A percentile compares a stretch with the other conserved stretches of the same genome.
phyloP scores from a whole-genome alignment of 768 basidiomycete species.

The Rhizopogon vinicolor region DNA sequence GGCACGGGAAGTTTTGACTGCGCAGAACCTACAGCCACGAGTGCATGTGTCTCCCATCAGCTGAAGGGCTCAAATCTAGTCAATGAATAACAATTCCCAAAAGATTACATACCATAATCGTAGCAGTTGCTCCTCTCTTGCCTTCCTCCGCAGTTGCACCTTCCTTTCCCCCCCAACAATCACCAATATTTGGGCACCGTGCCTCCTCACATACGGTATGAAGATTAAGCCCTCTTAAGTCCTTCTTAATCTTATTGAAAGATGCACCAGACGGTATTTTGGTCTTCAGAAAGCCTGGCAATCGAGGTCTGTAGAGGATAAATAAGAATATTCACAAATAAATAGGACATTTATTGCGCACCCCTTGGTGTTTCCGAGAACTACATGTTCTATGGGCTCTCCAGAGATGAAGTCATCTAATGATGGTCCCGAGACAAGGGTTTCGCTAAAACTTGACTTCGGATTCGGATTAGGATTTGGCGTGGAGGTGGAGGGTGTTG shows the following conservation, averaged over 20 bases:
- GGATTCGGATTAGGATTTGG: constrained; percentile 28
- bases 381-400: constrained; percentile 48
- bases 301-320: constrained; percentile 56
- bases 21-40: constrained; percentile 95
- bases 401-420: constrained; percentile 81
- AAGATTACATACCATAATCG: constrained; percentile 78
- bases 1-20: constrained; percentile 86
- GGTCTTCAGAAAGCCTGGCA: constrained; percentile 87
- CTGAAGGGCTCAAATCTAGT: constrained; percentile 34
- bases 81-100: background rate
- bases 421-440: constrained; percentile 61
- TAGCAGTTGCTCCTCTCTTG: constrained; percentile 87
- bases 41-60: constrained; percentile 99
- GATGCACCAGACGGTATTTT: constrained; percentile 86
- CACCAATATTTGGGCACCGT: constrained; percentile 98
- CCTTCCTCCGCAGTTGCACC: constrained; percentile 63
- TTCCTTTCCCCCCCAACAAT: constrained; percentile 93
- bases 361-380: constrained; percentile 70
- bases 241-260: constrained; percentile 91
- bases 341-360: constrained; percentile 26
- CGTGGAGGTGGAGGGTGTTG: constrained; percentile 33
- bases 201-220: constrained; percentile 99
- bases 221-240: constrained; percentile 83
- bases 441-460: constrained; percentile 44
- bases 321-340: constrained; percentile 2